These are phyloP conservation scores for Linaria vulgaris DNA, from an alignment of 257 asterid species.

Conservation along the genomic window DNA sequence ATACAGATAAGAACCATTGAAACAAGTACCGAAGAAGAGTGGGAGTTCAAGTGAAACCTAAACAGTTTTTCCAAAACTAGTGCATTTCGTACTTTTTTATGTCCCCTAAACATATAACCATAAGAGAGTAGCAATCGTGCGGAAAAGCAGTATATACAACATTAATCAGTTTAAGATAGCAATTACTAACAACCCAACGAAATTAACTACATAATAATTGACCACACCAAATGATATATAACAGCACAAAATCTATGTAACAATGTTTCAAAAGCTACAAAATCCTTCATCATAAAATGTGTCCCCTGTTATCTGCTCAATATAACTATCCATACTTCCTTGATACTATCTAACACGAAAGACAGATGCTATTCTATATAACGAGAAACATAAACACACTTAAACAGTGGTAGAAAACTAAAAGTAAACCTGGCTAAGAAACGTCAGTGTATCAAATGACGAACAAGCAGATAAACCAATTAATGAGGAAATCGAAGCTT, in stretches of 20 bases:
- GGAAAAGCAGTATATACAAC: no score
- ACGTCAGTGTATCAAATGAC: slow-evolving; percentile 14
- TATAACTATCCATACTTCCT: background rate
- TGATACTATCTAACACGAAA: slow-evolving; percentile 4
- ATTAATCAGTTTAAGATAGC: background rate
- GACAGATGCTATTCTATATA: slow-evolving; percentile 6
- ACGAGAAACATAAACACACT: slow-evolving; percentile 24
- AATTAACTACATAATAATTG: background rate
- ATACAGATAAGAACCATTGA: no score
- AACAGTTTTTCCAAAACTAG: no score
- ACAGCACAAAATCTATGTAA: slow-evolving; percentile 3
- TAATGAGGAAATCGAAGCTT: no score
- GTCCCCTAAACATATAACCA: no score
- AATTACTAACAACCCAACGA: background rate
- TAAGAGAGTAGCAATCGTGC: no score
- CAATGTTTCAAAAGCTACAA: slow-evolving; percentile 13
- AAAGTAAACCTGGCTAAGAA: slow-evolving; percentile 23
- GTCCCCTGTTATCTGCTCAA: slow-evolving; percentile 18
- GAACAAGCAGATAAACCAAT: background rate
- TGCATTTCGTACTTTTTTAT: no score
- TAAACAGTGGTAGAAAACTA: slow-evolving; percentile 13
- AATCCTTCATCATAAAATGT: slow-evolving; percentile 18
- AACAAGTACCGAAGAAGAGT: no score
- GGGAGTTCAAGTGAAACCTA: no score
- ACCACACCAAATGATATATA: background rate